phyloP scores from a whole-genome alignment of 208 protist genomes.

The Naegleria fowleri region DNA sequence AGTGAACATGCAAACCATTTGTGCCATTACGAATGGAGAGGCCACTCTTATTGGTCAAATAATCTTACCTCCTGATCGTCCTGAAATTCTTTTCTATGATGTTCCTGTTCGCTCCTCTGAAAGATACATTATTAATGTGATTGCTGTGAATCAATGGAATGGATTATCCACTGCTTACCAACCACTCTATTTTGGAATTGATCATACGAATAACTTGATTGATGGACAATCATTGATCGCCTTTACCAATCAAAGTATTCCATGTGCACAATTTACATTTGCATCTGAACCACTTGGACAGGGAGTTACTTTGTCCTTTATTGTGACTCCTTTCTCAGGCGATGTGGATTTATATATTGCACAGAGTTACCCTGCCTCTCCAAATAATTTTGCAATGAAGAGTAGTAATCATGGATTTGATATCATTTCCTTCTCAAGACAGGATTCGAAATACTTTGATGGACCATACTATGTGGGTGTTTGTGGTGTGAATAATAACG shows the following conservation, averaged over 20 bases:
- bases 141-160: neutral
- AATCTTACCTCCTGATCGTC: neutral
- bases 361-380: neutral
- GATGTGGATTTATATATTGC: slow-evolving; percentile 13
- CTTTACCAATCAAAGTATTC: neutral
- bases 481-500: neutral
- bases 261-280: neutral
- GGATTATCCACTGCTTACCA: neutral
- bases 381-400: neutral
- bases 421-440: neutral
- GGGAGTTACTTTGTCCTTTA: neutral
- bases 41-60: neutral
- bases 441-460: neutral
- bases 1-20: slow-evolving; percentile 18
- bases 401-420: neutral
- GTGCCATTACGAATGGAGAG: neutral
- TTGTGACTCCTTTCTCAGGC: neutral
- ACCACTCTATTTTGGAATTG: neutral
- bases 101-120: neutral
- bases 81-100: neutral
- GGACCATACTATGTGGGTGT: neutral
- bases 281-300: neutral
- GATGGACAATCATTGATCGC: neutral
- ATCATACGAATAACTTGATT: neutral
- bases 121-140: neutral